A percentile compares a stretch with the other conserved stretches of the same genome.
Evolutionary conservation across 306 rosid genomes (phyloP).

Genomic region (Corylus americana): DNA sequence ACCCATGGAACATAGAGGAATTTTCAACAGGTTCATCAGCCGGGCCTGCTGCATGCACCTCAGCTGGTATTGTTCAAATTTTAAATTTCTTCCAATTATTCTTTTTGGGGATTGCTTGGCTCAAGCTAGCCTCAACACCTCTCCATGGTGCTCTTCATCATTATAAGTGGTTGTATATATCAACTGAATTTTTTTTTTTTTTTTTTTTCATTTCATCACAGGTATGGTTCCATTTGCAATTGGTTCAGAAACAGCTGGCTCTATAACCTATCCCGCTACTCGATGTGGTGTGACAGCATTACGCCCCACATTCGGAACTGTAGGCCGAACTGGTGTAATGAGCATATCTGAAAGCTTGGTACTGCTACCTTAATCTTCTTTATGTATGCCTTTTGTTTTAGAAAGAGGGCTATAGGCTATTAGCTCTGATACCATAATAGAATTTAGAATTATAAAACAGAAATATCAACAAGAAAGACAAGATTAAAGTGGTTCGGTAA

Average conservation of each 20-base stretch:
- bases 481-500: too few relatives aligned
- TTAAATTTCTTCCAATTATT: neutral
- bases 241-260: conserved; percentile 81
- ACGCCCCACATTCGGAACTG: conserved; percentile 71
- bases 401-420: too few relatives aligned
- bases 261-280: conserved; percentile 69
- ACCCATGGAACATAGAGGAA: conserved; percentile 79
- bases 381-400: neutral
- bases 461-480: too few relatives aligned
- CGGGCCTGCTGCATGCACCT: conserved; percentile 79
- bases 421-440: too few relatives aligned
- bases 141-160: conserved; percentile 4
- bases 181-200: conserved; percentile 4
- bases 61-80: conserved; percentile 48
- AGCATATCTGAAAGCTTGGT: conserved; percentile 88
- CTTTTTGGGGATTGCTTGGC: conserved; percentile 4
- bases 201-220: conserved; percentile 18
- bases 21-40: conserved; percentile 80
- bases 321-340: conserved; percentile 85
- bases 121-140: neutral
- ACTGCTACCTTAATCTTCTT: conserved; percentile 5
- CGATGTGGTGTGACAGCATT: conserved; percentile 76
- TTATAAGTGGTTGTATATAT: conserved; percentile 7
- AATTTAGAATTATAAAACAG: too few relatives aligned
- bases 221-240: conserved; percentile 83